These are phyloP conservation scores for Bremia lactucae DNA, from an alignment of 352 stramenopile genomes.

Conservation along the genomic window DNA sequence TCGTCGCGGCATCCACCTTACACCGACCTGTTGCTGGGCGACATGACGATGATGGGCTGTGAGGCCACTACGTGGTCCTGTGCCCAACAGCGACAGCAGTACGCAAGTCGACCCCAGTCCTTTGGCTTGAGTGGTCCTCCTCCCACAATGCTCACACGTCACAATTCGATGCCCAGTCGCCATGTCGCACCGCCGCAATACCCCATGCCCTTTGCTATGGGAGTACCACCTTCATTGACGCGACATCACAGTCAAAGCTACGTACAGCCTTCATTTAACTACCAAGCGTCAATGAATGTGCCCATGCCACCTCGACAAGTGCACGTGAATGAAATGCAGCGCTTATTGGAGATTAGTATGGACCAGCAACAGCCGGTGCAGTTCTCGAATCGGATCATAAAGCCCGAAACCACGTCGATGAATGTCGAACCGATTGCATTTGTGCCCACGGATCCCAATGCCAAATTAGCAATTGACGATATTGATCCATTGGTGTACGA, in stretches of 20 bases:
- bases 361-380: constrained; percentile 40
- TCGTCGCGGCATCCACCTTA: constrained; percentile 16
- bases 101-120: constrained; percentile 18
- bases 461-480: constrained; percentile 39
- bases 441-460: constrained; percentile 12
- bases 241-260: constrained; percentile 65
- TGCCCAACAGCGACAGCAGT: constrained; percentile 26
- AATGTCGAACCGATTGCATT: constrained; percentile 67
- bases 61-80: constrained; percentile 49
- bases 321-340: constrained; percentile 41
- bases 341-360: constrained; percentile 50
- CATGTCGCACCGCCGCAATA: constrained; percentile 15
- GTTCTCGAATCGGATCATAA: constrained; percentile 13
- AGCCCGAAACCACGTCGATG: constrained; percentile 21
- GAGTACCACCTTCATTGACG: constrained; percentile 28
- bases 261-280: constrained; percentile 27
- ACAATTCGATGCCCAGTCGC: constrained; percentile 54
- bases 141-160: constrained; percentile 50
- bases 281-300: constrained; percentile 25
- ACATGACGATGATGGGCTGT: constrained; percentile 59
- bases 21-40: constrained; percentile 44
- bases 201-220: constrained; percentile 20
- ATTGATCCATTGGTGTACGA: constrained; percentile 57
- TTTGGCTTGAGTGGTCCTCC: constrained; percentile 37
- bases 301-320: constrained; percentile 27